phyloP scores from a whole-genome alignment of 495 filamentous ascomycete genomes.

The Sporormia fimetaria region DNA sequence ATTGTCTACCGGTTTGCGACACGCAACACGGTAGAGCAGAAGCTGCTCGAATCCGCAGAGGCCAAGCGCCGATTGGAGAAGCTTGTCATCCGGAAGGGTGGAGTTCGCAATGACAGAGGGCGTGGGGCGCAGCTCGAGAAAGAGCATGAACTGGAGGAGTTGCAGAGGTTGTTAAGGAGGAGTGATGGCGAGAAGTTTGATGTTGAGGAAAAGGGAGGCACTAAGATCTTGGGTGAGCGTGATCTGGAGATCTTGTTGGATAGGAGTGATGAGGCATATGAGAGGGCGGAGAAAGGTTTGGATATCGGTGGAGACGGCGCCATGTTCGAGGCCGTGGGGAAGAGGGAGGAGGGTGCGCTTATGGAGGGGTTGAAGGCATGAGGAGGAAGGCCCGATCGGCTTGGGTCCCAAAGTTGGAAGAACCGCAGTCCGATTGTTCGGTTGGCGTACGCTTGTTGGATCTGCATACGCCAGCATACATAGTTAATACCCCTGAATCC shows the following conservation, averaged over 20 bases:
- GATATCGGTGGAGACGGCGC: slow-evolving; percentile 38
- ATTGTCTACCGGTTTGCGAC: slow-evolving; percentile 94
- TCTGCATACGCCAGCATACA: too few relatives aligned
- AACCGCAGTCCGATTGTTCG: too few relatives aligned
- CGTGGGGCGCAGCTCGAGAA: slow-evolving; percentile 34
- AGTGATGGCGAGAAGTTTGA: slow-evolving; percentile 47
- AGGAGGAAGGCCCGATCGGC: too few relatives aligned
- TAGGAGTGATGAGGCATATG: slow-evolving; percentile 76
- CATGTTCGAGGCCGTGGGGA: slow-evolving; percentile 59
- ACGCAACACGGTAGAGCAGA: slow-evolving; percentile 84
- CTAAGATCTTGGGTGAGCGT: slow-evolving; percentile 56
- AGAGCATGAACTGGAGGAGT: slow-evolving; percentile 43
- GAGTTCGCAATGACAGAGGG: slow-evolving; percentile 50
- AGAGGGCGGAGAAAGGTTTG: slow-evolving; percentile 61
- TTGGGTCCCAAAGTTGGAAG: too few relatives aligned
- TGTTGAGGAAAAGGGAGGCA: slow-evolving; percentile 41
- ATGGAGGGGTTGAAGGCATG: slow-evolving; percentile 31
- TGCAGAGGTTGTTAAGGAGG: slow-evolving; percentile 49
- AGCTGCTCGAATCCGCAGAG: slow-evolving; percentile 76
- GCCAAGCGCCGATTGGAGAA: slow-evolving; percentile 91
- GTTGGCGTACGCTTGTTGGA: too few relatives aligned
- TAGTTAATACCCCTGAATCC: too few relatives aligned
- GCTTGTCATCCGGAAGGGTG: slow-evolving; percentile 87
- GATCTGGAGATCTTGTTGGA: slow-evolving; percentile 76
- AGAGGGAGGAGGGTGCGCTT: slow-evolving; percentile 37